Conservation (phyloP, 768 basidiomycete species). For the Kwoniella shandongensis region DNA sequence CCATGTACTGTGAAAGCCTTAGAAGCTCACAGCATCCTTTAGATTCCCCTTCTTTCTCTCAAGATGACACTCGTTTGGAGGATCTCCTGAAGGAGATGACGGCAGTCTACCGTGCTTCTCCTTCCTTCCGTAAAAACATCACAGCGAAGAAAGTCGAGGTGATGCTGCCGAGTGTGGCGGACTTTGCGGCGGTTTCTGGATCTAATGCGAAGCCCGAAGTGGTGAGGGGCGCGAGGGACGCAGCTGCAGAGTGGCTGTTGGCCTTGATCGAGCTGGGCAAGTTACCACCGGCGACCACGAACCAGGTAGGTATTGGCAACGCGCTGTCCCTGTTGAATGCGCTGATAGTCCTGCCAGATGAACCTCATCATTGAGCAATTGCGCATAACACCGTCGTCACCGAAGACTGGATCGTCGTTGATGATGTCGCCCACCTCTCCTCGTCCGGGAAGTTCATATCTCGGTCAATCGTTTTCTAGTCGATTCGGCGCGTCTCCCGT, state of each 20-base stretch:
- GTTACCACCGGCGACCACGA: constrained; percentile 24
- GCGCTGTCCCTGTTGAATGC: constrained; percentile 5
- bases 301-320: constrained; percentile 20
- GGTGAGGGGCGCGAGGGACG: constrained; percentile 24
- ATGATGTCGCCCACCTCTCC: constrained; percentile 31
- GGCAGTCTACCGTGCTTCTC: constrained; percentile 25
- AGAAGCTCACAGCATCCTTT: neutral
- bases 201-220: constrained; percentile 13
- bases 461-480: constrained; percentile 35
- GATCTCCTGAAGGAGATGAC: constrained; percentile 30
- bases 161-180: constrained; percentile 37
- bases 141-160: constrained; percentile 30
- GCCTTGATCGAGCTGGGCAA: constrained; percentile 37
- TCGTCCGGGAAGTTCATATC: constrained; percentile 21
- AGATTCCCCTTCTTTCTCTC: neutral
- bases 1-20: neutral
- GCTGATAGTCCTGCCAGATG: constrained; percentile 12
- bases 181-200: constrained; percentile 41
- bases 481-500: constrained; percentile 33
- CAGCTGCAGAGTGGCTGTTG: constrained; percentile 23
- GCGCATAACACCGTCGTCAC: constrained; percentile 6
- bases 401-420: constrained; percentile 14
- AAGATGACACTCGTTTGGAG: constrained; percentile 23
- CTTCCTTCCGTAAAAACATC: constrained; percentile 31
- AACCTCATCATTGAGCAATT: constrained; percentile 32